A percentile compares a stretch with the other conserved stretches of the same genome.
Conservation (phyloP, 2,329 filamentous ascomycete genomes). For the Trichoderma sp. region DNA sequence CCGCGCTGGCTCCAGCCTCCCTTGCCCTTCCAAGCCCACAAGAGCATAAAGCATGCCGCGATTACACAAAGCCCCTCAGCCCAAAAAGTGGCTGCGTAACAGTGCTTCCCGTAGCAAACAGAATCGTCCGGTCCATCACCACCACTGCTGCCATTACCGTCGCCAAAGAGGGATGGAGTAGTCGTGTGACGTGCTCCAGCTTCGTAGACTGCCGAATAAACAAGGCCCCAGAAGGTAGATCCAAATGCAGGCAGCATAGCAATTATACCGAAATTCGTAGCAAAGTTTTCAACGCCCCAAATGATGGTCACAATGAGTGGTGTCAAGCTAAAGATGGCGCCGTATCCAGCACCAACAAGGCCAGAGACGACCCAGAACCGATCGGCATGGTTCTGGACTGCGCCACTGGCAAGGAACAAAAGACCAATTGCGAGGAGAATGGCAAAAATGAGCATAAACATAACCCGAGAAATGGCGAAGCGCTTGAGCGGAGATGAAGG, state of each 20-base stretch:
- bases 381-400: slow-evolving; percentile 68
- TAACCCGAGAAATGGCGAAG: slow-evolving; percentile 70
- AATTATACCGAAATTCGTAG: slow-evolving; percentile 95
- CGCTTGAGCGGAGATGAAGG: slow-evolving; percentile 32
- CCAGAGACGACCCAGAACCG: slow-evolving; percentile 85
- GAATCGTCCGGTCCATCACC: slow-evolving; percentile 43
- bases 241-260: slow-evolving; percentile 87
- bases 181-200: slow-evolving; percentile 50
- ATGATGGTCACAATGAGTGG: slow-evolving; percentile 95
- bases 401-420: slow-evolving; percentile 71
- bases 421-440: slow-evolving; percentile 72
- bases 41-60: slow-evolving; percentile 68
- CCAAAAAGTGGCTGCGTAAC: slow-evolving; percentile 83
- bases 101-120: slow-evolving; percentile 77
- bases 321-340: slow-evolving; percentile 82
- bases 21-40: slow-evolving; percentile 77
- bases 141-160: slow-evolving; percentile 29
- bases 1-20: slow-evolving; percentile 74
- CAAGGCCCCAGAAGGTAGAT: slow-evolving; percentile 81
- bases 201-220: slow-evolving; percentile 84
- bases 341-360: slow-evolving; percentile 85
- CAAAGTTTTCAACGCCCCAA: slow-evolving; percentile 98
- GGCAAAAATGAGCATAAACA: slow-evolving; percentile 74
- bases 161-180: slow-evolving; percentile 26
- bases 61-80: slow-evolving; percentile 78